Percentiles rank a stretch among this genome's conserved stretches.
These are phyloP conservation scores for Myriangium duriaei DNA, from an alignment of 2,329 filamentous ascomycete species.

Conservation along the genomic window DNA sequence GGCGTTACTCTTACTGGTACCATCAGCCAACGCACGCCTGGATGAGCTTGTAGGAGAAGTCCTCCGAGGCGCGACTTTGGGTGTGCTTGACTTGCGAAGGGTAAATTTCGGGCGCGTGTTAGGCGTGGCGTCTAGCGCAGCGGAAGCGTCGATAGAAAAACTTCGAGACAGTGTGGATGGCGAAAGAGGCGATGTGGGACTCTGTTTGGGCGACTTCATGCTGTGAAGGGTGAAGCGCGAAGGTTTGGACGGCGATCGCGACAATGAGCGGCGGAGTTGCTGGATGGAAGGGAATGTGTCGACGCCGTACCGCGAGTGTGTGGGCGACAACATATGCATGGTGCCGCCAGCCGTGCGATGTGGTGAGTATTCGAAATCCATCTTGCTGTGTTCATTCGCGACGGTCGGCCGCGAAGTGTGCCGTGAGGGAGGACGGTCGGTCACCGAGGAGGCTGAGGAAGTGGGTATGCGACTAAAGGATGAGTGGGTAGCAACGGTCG, in stretches of 20 bases:
- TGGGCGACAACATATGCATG: conserved; percentile 76
- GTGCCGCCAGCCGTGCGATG: conserved; percentile 53
- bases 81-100: conserved; percentile 34
- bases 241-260: conserved; percentile 79
- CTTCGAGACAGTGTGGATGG: conserved; percentile 20
- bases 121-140: conserved; percentile 11
- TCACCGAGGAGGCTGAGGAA: background rate
- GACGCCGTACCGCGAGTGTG: conserved; percentile 48
- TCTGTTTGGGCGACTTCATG: conserved; percentile 31
- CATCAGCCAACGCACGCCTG: conserved; percentile 61
- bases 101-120: conserved; percentile 40
- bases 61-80: conserved; percentile 54
- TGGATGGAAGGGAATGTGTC: conserved; percentile 72
- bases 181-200: conserved; percentile 33
- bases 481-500: too few relatives aligned
- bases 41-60: conserved; percentile 50
- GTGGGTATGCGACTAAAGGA: too few relatives aligned
- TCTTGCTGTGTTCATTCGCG: conserved; percentile 14
- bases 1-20: conserved; percentile 60
- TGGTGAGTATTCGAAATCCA: conserved; percentile 40
- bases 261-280: conserved; percentile 75
- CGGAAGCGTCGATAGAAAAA: conserved; percentile 16
- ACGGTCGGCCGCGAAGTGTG: background rate
- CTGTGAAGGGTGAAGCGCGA: conserved; percentile 53
- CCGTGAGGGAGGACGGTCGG: background rate